Evolutionary conservation across 228 moss, liverwort and hornwort species (phyloP).

Genomic region (Sphagnum magellanicum): DNA sequence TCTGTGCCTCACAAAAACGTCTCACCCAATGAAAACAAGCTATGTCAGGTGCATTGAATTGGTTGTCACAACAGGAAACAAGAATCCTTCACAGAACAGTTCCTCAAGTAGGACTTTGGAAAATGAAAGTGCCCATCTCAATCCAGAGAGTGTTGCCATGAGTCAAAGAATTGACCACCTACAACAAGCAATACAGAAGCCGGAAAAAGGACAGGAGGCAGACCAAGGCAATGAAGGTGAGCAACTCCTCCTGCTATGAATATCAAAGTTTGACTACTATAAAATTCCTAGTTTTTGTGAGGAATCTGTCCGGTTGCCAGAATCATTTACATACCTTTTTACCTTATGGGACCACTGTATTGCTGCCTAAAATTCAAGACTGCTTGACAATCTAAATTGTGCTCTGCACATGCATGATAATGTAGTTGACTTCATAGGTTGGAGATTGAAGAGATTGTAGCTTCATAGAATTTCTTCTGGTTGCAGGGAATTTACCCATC

Average conservation of each 20-base stretch:
- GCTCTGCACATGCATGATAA: no score
- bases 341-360: no score
- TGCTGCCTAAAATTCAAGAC: no score
- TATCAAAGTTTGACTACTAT: no score
- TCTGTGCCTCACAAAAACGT: slow-evolving; percentile 17
- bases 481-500: no score
- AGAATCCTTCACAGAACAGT: slow-evolving; percentile 11
- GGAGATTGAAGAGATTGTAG: no score
- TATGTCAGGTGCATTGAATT: slow-evolving; percentile 41
- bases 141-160: not conserved
- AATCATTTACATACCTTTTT: no score
- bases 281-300: no score
- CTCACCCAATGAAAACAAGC: slow-evolving; percentile 23
- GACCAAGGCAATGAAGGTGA: slow-evolving; percentile 9
- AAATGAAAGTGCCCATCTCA: not conserved
- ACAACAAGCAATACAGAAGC: slow-evolving; percentile 4
- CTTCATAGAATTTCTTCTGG: no score
- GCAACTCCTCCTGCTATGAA: not conserved
- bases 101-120: slow-evolving; percentile 12
- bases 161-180: slow-evolving; percentile 9
- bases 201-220: not conserved
- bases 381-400: no score
- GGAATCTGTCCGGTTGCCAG: no score
- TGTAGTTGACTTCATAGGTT: no score
- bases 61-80: slow-evolving; percentile 15